Evolutionary conservation across 2,329 filamentous ascomycete genomes (phyloP), one percentile per base, ranked within the genome.

Genomic region (Iodosphaeria phyllophila): DNA sequence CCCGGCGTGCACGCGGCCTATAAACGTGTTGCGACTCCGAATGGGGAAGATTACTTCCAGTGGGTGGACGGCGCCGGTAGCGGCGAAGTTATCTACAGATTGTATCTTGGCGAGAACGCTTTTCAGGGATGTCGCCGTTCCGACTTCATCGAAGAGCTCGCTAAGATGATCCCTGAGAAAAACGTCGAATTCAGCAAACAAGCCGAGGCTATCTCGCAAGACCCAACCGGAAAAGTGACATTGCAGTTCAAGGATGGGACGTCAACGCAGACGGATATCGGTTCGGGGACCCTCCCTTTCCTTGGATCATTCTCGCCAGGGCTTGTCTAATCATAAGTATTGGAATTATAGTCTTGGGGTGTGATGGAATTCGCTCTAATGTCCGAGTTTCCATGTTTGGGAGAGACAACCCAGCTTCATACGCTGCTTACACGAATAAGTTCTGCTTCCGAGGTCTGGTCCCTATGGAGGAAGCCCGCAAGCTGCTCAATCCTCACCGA

Each of bases 371-470:
- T 37, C 67, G 67, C 38, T 68, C 63, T 1, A 48, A 51, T 4
- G 52, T 62, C 3, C 51, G 71, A 6, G 40, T 57, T 16, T 40
- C 64, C 9, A 41, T 75, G 5, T 46, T 73, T 3, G 63, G 60
- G 1, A 39, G 51, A 3, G 43, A 49, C 13, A 42, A 56, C 29
- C 52, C 57, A 0, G 48, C 53, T 3, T 45, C 54, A 0, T 39
- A 52, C 14, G 51, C 67, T 0, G 40, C 48, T 2, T 75, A 68
- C 38, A 58, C 58, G 1, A 50, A 59, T 16, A 67, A 71, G 32
- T 65, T 64, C 42, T 71, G 64, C 17, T 77, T 71, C 43, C 56
- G 72, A 5, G 62, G 62, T 0, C 42, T 77, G 3, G 51, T 74
- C 2, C 64, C 69, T 0, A 74, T 75, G 55, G 47, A 53, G 1